phyloP scores from a whole-genome alignment of 2,329 filamentous ascomycete genomes.

The Colletotrichum viniferum region DNA sequence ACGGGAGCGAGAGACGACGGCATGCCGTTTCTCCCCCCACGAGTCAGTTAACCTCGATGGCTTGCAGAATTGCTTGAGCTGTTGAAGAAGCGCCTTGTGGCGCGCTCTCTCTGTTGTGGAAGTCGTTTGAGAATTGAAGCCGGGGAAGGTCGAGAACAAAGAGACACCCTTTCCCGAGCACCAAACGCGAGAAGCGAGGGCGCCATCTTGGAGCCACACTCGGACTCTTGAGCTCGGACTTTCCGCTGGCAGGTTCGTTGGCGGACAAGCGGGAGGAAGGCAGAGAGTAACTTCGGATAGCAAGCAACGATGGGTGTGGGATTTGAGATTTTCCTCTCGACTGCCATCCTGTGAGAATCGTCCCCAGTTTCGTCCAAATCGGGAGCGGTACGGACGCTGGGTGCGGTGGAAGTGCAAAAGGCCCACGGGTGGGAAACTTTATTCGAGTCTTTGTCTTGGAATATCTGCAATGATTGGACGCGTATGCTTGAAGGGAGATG shows the following conservation, averaged over 20 bases:
- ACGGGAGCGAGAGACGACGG: neutral
- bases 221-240: neutral
- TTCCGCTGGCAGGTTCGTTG: neutral
- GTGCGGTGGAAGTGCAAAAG: neutral
- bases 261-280: neutral
- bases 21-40: neutral
- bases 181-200: neutral
- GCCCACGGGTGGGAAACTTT: slow-evolving; percentile 11
- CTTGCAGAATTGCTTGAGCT: neutral
- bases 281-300: neutral
- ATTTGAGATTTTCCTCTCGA: neutral
- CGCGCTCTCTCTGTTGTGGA: neutral
- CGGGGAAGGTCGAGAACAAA: neutral
- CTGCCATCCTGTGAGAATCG: neutral
- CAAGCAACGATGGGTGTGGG: neutral
- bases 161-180: neutral
- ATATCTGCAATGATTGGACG: neutral
- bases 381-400: neutral
- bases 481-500: neutral
- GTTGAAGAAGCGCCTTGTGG: slow-evolving; percentile 5
- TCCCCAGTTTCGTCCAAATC: neutral
- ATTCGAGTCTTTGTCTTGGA: slow-evolving; percentile 5
- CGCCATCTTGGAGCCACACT: neutral
- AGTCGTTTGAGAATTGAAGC: slow-evolving; percentile 8
- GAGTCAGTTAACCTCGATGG: neutral